A percentile compares a stretch with the other conserved stretches of the same genome.
Conservation (phyloP, 495 filamentous ascomycete species). For the Clohesyomyces aquaticus region DNA sequence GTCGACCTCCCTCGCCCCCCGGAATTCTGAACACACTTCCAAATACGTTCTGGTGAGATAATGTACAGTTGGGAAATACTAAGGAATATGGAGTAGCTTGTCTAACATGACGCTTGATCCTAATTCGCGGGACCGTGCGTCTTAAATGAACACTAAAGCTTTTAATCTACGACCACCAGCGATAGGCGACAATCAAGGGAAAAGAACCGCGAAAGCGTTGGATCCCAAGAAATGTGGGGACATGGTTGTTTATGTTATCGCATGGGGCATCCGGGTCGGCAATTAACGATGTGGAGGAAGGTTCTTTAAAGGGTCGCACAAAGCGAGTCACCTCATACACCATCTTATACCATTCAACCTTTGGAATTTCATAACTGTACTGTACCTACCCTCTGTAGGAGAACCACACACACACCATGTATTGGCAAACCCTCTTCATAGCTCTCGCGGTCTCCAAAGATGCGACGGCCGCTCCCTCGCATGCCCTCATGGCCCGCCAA, state of each 20-base stretch:
- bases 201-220: constrained; percentile 3
- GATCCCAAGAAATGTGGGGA: constrained; percentile 1
- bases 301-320: constrained; percentile 8
- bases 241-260: constrained; percentile 22
- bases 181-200: constrained; percentile 18
- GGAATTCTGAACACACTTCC: too few species aligned
- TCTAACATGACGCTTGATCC: too few species aligned
- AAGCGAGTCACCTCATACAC: not conserved
- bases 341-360: not conserved
- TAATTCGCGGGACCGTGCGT: too few species aligned
- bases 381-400: not conserved
- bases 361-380: not conserved
- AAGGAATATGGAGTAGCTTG: too few species aligned
- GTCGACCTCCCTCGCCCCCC: too few species aligned
- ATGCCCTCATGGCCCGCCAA: constrained; percentile 29
- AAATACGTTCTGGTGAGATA: too few species aligned
- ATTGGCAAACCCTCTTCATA: constrained; percentile 27
- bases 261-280: constrained; percentile 3
- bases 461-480: constrained; percentile 7
- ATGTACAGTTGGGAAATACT: too few species aligned
- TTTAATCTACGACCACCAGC: constrained; percentile 32
- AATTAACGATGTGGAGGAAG: not conserved
- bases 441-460: constrained; percentile 21
- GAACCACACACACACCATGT: constrained; percentile 9
- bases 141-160: constrained; percentile 24